Percentiles rank a stretch among this genome's conserved stretches.
Conservation (phyloP, 345 rosid genomes). For the Noccaea bulbosa region DNA sequence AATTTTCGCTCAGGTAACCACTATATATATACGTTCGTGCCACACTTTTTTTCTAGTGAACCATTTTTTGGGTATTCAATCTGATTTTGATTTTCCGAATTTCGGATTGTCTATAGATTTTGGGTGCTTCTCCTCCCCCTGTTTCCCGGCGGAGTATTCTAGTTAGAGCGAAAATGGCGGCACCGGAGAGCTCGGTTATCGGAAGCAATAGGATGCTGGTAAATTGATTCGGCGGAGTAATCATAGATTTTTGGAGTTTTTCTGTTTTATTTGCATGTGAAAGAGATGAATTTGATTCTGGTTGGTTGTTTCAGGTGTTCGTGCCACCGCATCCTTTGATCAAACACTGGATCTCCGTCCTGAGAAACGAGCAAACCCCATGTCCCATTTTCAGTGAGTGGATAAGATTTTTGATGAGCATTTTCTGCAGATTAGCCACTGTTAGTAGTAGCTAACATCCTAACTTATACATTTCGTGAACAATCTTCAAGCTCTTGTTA, state of each 20-base stretch:
- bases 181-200: constrained; percentile 65
- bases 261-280: constrained; percentile 4
- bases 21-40: background rate
- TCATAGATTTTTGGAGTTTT: background rate
- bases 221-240: constrained; percentile 29
- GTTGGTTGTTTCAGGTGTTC: constrained; percentile 52
- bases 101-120: background rate
- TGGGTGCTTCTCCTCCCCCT: constrained; percentile 41
- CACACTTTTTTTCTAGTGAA: constrained; percentile 2
- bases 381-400: constrained; percentile 78
- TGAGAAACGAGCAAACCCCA: constrained; percentile 87
- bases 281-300: background rate
- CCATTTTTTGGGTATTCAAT: constrained; percentile 18
- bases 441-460: background rate
- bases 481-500: constrained; percentile 9
- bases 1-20: constrained; percentile 40
- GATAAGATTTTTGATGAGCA: background rate
- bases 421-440: background rate
- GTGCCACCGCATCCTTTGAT: constrained; percentile 96
- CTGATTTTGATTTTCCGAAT: background rate
- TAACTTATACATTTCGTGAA: background rate
- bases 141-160: constrained; percentile 47
- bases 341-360: constrained; percentile 92
- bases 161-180: constrained; percentile 62
- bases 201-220: constrained; percentile 83